A percentile compares a stretch with the other conserved stretches of the same genome.
phyloP scores from a whole-genome alignment of 768 basidiomycete genomes.

The Crassisporium funariophilum region DNA sequence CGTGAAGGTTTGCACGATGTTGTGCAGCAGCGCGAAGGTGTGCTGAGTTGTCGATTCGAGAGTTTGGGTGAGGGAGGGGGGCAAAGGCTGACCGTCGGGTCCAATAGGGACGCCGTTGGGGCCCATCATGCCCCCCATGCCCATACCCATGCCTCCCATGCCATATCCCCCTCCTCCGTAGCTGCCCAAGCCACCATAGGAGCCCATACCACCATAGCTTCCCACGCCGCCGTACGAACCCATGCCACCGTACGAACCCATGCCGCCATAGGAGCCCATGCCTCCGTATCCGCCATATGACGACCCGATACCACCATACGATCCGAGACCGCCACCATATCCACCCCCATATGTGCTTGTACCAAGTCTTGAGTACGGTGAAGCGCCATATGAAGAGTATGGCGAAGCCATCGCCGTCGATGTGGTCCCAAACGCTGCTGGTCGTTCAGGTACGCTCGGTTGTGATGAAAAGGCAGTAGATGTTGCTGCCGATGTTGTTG shows the following conservation, averaged over 20 bases:
- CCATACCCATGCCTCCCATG: constrained; percentile 32
- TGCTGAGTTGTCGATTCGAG: constrained; percentile 89
- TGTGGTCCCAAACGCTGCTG: constrained; percentile 48
- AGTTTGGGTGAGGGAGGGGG: constrained; percentile 74
- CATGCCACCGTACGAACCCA: constrained; percentile 31
- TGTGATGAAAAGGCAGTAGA: constrained; percentile 18
- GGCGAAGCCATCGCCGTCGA: constrained; percentile 32
- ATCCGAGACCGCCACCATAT: constrained; percentile 21
- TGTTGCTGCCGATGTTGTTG: constrained; percentile 17
- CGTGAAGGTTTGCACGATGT: constrained; percentile 92
- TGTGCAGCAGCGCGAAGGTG: constrained; percentile 92
- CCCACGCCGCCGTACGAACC: constrained; percentile 37
- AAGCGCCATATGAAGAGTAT: constrained; percentile 38
- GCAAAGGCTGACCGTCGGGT: constrained; percentile 54
- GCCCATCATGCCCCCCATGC: constrained; percentile 35
- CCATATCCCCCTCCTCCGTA: constrained; percentile 34
- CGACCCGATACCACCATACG: constrained; percentile 18
- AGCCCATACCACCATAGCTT: constrained; percentile 38
- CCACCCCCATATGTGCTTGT: constrained; percentile 17
- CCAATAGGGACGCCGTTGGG: constrained; percentile 48
- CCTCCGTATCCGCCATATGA: constrained; percentile 17
- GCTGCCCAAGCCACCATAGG: constrained; percentile 39
- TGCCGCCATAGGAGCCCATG: constrained; percentile 15
- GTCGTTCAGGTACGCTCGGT: constrained; percentile 64
- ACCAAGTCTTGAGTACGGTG: constrained; percentile 45